These are phyloP conservation scores for Pinus albicaulis DNA, from an alignment of 75 land plant species.

Conservation along the genomic window DNA sequence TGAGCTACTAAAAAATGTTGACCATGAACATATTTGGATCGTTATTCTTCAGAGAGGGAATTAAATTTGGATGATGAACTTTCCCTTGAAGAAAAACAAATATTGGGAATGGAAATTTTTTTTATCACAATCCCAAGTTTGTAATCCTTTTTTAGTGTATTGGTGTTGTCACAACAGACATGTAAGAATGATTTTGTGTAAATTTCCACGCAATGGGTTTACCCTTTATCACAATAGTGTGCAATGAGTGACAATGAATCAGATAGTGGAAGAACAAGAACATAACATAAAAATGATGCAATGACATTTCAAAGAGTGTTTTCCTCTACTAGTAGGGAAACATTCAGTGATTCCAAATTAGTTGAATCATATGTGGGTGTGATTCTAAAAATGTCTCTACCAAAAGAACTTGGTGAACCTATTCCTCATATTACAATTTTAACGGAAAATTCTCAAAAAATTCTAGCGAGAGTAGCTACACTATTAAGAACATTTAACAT, in stretches of 20 bases:
- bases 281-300: slow-evolving; percentile 74
- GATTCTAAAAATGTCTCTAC: slow-evolving; percentile 68
- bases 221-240: slow-evolving; percentile 90
- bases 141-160: slow-evolving; percentile 98
- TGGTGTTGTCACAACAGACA: slow-evolving; percentile 28
- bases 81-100: too few species aligned
- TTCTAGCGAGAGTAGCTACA: slow-evolving; percentile 65
- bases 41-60: too few species aligned
- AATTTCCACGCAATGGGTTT: slow-evolving; percentile 55
- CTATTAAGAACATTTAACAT: slow-evolving; percentile 68
- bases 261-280: slow-evolving; percentile 23
- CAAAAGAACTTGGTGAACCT: slow-evolving; percentile 17
- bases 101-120: too few species aligned
- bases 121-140: slow-evolving; percentile 26
- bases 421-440: slow-evolving; percentile 72
- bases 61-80: too few species aligned
- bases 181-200: too few species aligned
- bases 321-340: slow-evolving; percentile 37
- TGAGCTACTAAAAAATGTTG: slow-evolving; percentile 87
- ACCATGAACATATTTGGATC: neutral
- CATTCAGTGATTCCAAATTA: slow-evolving; percentile 34
- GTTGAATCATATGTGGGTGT: slow-evolving; percentile 54
- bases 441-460: slow-evolving; percentile 35
- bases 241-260: neutral
- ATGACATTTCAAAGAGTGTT: slow-evolving; percentile 74